phyloP scores from a whole-genome alignment of 1,139 yeast species.

The Candida labiduridarum region DNA sequence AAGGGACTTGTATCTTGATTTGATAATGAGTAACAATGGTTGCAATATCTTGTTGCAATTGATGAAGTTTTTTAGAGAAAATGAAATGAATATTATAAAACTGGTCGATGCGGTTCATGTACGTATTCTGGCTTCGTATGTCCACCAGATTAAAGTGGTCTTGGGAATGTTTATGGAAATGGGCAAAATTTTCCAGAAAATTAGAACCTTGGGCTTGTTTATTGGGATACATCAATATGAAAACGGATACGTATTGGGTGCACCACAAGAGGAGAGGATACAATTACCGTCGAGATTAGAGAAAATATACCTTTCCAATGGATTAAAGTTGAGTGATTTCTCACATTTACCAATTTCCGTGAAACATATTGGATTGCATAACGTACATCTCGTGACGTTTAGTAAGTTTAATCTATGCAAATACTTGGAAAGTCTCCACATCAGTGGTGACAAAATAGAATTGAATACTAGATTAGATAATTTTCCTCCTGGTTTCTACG shows the following conservation, averaged over 20 bases:
- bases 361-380: conserved; percentile 14
- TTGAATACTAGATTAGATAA: conserved; percentile 10
- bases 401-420: conserved; percentile 16
- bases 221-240: conserved; percentile 16
- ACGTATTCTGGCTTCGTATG: conserved; percentile 15
- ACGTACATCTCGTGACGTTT: conserved; percentile 11
- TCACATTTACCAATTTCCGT: conserved; percentile 13
- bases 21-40: conserved; percentile 17
- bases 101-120: conserved; percentile 11
- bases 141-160: conserved; percentile 13
- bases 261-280: conserved; percentile 6
- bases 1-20: conserved; percentile 15
- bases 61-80: conserved; percentile 11
- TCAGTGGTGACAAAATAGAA: conserved; percentile 11
- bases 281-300: conserved; percentile 15
- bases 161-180: conserved; percentile 10
- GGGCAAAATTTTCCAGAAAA: conserved; percentile 11
- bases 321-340: conserved; percentile 15
- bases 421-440: conserved; percentile 12
- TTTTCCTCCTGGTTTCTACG: conserved; percentile 14
- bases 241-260: conserved; percentile 13
- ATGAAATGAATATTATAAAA: neutral
- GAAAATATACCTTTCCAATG: conserved; percentile 13
- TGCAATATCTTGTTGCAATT: conserved; percentile 16
- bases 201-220: conserved; percentile 16